Conservation (phyloP, 805 yeast species). For the Zygoascus flipseniorum region DNA sequence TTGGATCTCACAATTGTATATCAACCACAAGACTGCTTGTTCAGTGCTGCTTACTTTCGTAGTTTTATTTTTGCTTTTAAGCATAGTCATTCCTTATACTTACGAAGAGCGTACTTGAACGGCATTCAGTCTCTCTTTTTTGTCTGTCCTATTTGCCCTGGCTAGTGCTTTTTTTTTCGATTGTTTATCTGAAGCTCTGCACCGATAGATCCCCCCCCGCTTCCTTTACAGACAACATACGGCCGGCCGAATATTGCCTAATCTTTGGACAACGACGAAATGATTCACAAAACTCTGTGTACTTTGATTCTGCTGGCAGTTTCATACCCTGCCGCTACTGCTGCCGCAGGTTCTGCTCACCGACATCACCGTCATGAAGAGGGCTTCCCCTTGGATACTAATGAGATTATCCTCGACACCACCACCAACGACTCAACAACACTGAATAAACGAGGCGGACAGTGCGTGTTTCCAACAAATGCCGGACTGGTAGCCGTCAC, state of each 20-base stretch:
- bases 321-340: not conserved
- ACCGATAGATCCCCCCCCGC: too few species aligned
- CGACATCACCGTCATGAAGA: not conserved
- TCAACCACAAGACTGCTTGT: not conserved
- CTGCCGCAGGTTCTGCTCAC: slow-evolving; percentile 3
- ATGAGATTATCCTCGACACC: not conserved
- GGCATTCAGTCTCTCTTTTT: not conserved
- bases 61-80: not conserved
- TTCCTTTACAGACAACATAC: not conserved
- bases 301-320: not conserved
- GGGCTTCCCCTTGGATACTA: not conserved
- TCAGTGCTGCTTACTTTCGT: not conserved
- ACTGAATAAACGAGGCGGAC: slow-evolving; percentile 13
- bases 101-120: not conserved
- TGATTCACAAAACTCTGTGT: not conserved
- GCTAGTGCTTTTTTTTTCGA: too few species aligned
- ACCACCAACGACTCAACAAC: not conserved
- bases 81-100: not conserved
- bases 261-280: not conserved
- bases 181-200: too few species aligned
- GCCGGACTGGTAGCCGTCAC: slow-evolving; percentile 66
- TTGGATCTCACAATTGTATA: not conserved
- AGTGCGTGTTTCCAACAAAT: slow-evolving; percentile 60
- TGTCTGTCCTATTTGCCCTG: too few species aligned
- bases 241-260: not conserved